Evolutionary conservation across 2,329 filamentous ascomycete genomes (phyloP).

Genomic region (Pyricularia pennisetigena): DNA sequence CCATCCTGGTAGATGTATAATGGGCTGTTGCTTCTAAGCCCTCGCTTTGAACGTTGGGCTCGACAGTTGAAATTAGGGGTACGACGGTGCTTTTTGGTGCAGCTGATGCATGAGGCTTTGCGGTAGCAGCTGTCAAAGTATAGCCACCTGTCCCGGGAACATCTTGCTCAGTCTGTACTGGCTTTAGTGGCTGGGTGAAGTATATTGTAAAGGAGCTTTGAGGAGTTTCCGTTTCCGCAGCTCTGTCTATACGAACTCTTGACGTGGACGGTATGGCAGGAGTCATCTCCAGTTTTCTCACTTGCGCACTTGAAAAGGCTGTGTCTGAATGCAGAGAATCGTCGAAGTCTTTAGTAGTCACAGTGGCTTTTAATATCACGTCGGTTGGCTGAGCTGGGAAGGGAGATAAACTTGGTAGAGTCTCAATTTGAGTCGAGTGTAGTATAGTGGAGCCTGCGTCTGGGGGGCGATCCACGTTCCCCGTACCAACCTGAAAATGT

Average conservation of each 20-base stretch:
- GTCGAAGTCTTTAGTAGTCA: neutral
- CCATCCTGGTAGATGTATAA: no score
- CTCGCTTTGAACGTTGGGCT: no score
- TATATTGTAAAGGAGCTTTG: neutral
- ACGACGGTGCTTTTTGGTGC: no score
- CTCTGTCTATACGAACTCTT: neutral
- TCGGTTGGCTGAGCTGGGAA: neutral
- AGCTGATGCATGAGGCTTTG: no score
- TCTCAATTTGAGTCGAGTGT: neutral
- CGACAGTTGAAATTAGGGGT: no score
- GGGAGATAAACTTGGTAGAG: neutral
- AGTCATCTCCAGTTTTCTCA: no score
- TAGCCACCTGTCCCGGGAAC: no score
- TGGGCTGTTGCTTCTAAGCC: no score
- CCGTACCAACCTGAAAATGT: neutral
- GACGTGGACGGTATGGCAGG: neutral
- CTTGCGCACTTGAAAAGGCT: no score
- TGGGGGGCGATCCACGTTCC: neutral
- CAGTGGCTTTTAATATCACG: neutral
- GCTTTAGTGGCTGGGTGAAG: neutral
- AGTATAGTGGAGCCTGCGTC: neutral
- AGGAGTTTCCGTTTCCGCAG: neutral
- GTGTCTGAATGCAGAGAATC: neutral
- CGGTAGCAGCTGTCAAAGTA: no score
- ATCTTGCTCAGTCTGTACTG: no score